Percentiles rank a stretch among this genome's conserved stretches.
Evolutionary conservation across 306 rosid species (phyloP).

Genomic region (Psophocarpus tetragonolobus): DNA sequence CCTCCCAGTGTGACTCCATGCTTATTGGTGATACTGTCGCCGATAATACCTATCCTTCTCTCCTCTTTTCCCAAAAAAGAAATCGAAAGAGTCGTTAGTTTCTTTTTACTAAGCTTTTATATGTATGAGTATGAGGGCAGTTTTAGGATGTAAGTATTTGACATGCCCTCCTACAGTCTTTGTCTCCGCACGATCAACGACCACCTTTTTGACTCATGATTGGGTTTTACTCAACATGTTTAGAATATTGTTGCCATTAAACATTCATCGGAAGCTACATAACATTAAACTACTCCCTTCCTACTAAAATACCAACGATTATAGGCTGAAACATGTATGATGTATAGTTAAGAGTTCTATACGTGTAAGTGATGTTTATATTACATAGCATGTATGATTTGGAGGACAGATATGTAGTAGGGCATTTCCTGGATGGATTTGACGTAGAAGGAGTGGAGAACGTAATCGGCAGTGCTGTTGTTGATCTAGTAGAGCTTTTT

Average conservation of each 20-base stretch:
- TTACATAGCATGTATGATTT: constrained; percentile 64
- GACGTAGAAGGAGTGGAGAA: constrained; percentile 62
- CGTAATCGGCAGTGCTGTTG: constrained; percentile 75
- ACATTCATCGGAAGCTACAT: background rate
- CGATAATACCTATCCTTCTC: no score
- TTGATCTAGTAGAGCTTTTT: constrained; percentile 85
- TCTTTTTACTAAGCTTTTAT: background rate
- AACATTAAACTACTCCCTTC: background rate
- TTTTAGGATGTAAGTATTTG: constrained; percentile 51
- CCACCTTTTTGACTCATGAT: constrained; percentile 21
- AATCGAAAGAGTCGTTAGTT: background rate
- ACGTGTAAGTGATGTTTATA: background rate
- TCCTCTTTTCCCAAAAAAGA: background rate
- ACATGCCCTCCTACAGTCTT: constrained; percentile 29
- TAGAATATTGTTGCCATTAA: background rate
- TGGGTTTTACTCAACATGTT: constrained; percentile 10
- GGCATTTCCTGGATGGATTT: constrained; percentile 71
- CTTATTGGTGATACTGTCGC: no score
- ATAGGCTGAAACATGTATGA: background rate
- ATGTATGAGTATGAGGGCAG: constrained; percentile 38
- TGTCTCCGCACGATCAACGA: constrained; percentile 16
- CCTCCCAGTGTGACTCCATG: no score
- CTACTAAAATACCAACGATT: background rate
- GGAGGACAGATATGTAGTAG: constrained; percentile 70
- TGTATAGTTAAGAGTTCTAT: background rate